Conservation (phyloP, 1,284 basidiomycete species). For the Heterobasidion irregulare region DNA sequence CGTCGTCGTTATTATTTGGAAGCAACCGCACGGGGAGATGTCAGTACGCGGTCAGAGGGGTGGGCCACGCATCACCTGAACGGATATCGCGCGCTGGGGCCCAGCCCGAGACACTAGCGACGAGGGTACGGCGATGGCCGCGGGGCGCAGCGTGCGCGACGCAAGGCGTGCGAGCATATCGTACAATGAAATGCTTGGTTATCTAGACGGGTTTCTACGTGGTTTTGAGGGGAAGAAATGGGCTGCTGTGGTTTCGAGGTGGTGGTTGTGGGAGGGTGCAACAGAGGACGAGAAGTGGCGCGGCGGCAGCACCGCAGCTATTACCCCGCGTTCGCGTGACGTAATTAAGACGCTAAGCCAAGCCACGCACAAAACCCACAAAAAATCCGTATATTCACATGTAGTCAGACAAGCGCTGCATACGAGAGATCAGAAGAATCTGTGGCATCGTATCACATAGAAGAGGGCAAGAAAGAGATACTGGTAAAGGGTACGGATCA, state of each 20-base stretch:
- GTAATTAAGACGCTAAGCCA: background rate
- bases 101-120: background rate
- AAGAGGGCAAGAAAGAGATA: too few relatives aligned
- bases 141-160: conserved; percentile 1
- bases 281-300: too few relatives aligned
- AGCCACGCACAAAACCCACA: background rate
- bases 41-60: conserved; percentile 6
- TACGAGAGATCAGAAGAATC: too few relatives aligned
- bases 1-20: background rate
- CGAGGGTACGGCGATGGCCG: background rate
- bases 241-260: too few relatives aligned
- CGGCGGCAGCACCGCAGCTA: too few relatives aligned
- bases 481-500: background rate
- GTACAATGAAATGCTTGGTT: background rate
- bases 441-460: too few relatives aligned
- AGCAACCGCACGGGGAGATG: background rate
- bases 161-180: conserved; percentile 8
- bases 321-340: background rate
- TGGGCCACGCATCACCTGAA: conserved; percentile 11
- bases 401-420: too few relatives aligned
- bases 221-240: too few relatives aligned
- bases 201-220: too few relatives aligned
- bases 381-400: background rate
- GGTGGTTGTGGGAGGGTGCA: too few relatives aligned
- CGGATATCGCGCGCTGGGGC: conserved; percentile 11